These are phyloP conservation scores for Aurantiochytrium sp. DNA, from an alignment of 108 stramenopile genomes.

Conservation along the genomic window DNA sequence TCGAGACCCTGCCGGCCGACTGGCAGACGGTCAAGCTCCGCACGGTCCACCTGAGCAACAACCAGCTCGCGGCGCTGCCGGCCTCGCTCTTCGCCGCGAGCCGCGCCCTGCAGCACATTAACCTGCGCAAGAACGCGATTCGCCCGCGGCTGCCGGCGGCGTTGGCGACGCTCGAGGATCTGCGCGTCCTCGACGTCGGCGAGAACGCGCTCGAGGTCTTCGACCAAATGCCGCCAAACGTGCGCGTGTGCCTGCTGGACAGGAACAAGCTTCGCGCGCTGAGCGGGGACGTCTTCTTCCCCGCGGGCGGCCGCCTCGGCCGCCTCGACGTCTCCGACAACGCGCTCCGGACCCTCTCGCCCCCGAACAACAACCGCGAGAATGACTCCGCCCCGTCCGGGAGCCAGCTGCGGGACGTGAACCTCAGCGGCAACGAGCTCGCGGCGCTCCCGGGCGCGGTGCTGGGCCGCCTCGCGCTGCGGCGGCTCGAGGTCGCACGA, in stretches of 20 bases:
- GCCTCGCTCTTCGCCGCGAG: background rate
- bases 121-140: background rate
- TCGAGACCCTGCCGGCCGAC: background rate
- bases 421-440: background rate
- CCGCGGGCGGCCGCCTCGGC: background rate
- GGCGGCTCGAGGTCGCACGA: background rate
- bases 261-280: background rate
- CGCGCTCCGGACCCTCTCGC: background rate
- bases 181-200: background rate
- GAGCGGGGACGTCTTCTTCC: background rate
- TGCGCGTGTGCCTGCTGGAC: background rate
- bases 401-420: background rate
- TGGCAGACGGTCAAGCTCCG: background rate
- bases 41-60: background rate
- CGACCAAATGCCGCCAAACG: background rate
- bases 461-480: background rate
- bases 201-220: background rate
- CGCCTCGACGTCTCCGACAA: background rate
- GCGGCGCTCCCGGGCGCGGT: background rate
- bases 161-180: background rate
- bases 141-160: background rate
- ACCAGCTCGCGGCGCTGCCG: background rate
- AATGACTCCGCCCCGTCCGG: no score
- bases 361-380: background rate
- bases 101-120: background rate